Evolutionary conservation across 2,329 filamentous ascomycete genomes (phyloP).

Genomic region (Diaporthe sp.): DNA sequence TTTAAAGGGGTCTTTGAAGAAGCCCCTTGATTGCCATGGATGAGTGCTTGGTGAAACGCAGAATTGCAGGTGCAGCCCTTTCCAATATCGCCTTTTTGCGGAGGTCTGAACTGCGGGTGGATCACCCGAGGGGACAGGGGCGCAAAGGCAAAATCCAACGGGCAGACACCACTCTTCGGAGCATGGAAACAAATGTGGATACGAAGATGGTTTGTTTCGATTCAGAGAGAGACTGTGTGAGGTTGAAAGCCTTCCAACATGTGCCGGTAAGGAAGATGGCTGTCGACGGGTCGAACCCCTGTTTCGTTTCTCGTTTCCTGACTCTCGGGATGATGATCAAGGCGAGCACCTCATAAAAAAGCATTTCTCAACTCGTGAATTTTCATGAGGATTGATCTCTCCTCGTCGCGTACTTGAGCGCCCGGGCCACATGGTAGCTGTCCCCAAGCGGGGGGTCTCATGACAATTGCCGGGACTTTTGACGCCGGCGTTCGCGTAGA

Average conservation of each 20-base stretch:
- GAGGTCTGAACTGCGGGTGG: neutral
- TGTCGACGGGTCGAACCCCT: neutral
- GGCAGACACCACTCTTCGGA: neutral
- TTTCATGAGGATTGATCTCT: neutral
- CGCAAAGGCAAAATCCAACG: neutral
- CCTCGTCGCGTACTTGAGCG: neutral
- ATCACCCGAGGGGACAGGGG: neutral
- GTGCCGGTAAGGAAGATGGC: neutral
- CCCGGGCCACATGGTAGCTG: neutral
- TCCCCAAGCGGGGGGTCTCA: neutral
- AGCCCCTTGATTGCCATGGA: neutral
- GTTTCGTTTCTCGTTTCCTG: neutral
- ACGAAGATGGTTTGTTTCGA: conserved; percentile 12
- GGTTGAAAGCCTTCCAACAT: neutral
- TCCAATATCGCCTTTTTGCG: neutral
- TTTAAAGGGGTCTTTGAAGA: neutral
- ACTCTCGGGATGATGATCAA: neutral
- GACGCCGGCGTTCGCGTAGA: neutral
- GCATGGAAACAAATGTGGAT: neutral
- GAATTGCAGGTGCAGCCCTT: conserved; percentile 8
- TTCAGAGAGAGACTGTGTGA: neutral
- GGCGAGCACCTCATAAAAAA: too few species aligned
- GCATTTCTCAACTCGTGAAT: neutral
- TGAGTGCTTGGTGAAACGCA: conserved; percentile 8
- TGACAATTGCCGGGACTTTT: neutral